phyloP scores from a whole-genome alignment of 331 rosid genomes.

The Arachis monticola region DNA sequence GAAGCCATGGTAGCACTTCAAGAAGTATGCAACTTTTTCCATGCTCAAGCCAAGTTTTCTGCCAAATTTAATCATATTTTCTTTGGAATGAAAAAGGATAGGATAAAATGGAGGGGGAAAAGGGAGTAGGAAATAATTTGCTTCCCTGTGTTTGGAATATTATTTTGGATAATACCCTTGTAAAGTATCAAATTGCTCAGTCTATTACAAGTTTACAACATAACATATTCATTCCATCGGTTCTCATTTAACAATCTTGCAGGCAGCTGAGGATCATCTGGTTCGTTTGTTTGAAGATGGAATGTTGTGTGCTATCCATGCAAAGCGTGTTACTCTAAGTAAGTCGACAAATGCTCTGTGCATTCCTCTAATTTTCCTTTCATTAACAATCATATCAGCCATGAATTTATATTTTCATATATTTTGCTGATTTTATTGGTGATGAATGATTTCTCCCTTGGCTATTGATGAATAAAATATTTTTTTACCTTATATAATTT shows the following conservation, averaged over 20 bases:
- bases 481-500: not conserved
- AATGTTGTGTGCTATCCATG: constrained; percentile 88
- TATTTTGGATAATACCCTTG: not conserved
- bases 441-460: constrained; percentile 14
- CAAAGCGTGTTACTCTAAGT: constrained; percentile 88
- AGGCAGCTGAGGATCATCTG: constrained; percentile 85
- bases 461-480: not conserved
- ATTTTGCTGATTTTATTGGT: constrained; percentile 32
- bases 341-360: constrained; percentile 47
- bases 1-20: constrained; percentile 61
- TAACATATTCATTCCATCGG: not conserved
- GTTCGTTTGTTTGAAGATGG: constrained; percentile 75
- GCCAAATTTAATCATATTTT: too few relatives aligned
- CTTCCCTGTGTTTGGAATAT: constrained; percentile 1
- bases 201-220: not conserved
- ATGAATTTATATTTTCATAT: constrained; percentile 4
- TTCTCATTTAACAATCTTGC: constrained; percentile 33
- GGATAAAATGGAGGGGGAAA: constrained; percentile 5
- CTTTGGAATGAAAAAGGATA: not conserved
- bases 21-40: constrained; percentile 46
- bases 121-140: not conserved
- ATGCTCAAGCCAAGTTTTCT: not conserved
- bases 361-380: constrained; percentile 21
- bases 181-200: not conserved
- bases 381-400: constrained; percentile 7